A percentile compares a stretch with the other conserved stretches of the same genome.
Conservation (phyloP, 208 protist genomes). For the Acanthamoeba healyi region DNA sequence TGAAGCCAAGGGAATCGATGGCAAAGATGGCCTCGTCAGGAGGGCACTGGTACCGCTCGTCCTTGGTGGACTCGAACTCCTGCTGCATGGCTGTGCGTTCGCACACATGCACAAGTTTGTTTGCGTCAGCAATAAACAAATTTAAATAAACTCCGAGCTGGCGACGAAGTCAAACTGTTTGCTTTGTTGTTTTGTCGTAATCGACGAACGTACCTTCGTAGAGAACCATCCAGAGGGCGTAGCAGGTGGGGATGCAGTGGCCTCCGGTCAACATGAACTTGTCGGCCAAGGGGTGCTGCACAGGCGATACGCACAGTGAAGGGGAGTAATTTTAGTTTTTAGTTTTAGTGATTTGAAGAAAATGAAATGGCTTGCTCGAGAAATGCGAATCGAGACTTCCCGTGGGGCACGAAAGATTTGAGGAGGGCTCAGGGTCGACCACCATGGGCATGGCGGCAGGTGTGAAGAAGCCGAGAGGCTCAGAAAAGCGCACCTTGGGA, state of each 20-base stretch:
- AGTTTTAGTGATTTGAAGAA: too few relatives aligned
- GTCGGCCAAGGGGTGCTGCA: constrained; percentile 69
- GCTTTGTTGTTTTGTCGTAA: too few relatives aligned
- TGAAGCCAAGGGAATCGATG: constrained; percentile 73
- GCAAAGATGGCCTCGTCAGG: constrained; percentile 34
- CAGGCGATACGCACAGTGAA: background rate
- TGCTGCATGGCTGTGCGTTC: constrained; percentile 35
- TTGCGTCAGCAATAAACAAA: background rate
- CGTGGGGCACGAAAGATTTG: too few relatives aligned
- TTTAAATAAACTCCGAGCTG: too few relatives aligned
- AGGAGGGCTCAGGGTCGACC: background rate
- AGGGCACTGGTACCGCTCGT: constrained; percentile 71
- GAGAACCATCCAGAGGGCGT: constrained; percentile 76
- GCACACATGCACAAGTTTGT: background rate
- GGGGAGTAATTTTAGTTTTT: background rate
- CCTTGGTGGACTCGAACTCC: constrained; percentile 47
- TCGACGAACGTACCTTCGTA: constrained; percentile 40
- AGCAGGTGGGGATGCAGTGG: constrained; percentile 78
- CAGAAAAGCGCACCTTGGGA: constrained; percentile 26
- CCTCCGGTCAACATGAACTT: constrained; percentile 77
- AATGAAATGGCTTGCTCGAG: too few relatives aligned
- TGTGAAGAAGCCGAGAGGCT: background rate
- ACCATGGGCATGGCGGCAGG: background rate
- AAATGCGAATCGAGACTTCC: too few relatives aligned
- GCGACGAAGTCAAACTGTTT: too few relatives aligned